phyloP scores from a whole-genome alignment of 768 basidiomycete species.

The Tricholoma furcatifolium region DNA sequence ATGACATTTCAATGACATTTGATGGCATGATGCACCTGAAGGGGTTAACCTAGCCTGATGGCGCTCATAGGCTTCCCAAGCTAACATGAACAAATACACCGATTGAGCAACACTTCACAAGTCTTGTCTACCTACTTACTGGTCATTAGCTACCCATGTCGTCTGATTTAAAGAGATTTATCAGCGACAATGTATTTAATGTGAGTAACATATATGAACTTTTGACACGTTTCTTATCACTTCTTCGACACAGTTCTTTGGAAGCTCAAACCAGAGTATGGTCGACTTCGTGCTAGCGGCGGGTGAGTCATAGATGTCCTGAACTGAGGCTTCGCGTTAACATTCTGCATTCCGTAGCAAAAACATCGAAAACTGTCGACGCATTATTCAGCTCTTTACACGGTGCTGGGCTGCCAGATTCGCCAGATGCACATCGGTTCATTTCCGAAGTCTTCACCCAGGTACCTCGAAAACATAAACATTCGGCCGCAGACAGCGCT shows the following conservation, averaged over 20 bases:
- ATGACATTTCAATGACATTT: too few relatives aligned
- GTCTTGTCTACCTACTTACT: too few relatives aligned
- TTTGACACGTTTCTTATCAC: not conserved
- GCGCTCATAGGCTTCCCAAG: not conserved
- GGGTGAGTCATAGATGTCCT: slow-evolving; percentile 43
- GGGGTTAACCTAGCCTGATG: too few relatives aligned
- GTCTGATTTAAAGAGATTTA: slow-evolving; percentile 64
- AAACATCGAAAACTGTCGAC: slow-evolving; percentile 78
- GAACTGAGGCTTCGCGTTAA: slow-evolving; percentile 7
- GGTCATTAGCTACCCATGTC: slow-evolving; percentile 40
- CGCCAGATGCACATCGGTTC: slow-evolving; percentile 78
- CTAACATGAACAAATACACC: slow-evolving; percentile 3
- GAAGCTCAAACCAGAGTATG: slow-evolving; percentile 79
- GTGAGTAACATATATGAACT: slow-evolving; percentile 37
- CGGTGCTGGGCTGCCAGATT: slow-evolving; percentile 77
- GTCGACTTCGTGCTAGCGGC: slow-evolving; percentile 87
- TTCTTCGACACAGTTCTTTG: slow-evolving; percentile 59
- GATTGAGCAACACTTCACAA: not conserved
- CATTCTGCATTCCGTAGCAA: slow-evolving; percentile 43
- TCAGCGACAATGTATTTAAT: slow-evolving; percentile 74
- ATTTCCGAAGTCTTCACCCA: slow-evolving; percentile 72
- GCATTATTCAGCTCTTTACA: slow-evolving; percentile 75
- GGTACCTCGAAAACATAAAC: slow-evolving; percentile 77
- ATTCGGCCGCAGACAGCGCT: slow-evolving; percentile 37
- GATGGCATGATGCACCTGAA: too few relatives aligned